Evolutionary conservation across 345 rosid species (phyloP), one percentile per base, ranked within the genome.

Genomic region (Citrus inodora): DNA sequence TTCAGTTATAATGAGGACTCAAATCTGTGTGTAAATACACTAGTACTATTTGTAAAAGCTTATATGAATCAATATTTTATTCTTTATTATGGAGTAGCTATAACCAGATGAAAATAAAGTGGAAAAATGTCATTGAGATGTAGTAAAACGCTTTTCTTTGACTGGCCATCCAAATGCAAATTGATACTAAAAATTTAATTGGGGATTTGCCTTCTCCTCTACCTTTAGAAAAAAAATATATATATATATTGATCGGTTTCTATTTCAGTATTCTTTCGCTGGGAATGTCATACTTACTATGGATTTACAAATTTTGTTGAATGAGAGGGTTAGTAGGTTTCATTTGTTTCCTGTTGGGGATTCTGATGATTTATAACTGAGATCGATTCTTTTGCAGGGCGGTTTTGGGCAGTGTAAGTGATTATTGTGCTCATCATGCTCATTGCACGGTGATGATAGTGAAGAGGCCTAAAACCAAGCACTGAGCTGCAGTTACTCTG

Each of bases 341-440:
- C 40, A 42, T 71, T 25, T 17, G 60, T 51, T 6, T 53, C 21
- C 13, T 48, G 6, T 30, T 28, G 17, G 16, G 13, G 69, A 8
- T 25, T 40, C 10, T 13, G 32, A 5, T 21, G 28, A 48, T 30
- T 22, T 22, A 42, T 63, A 64, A 64, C 48, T 42, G 0, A 17
- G 61, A 7, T 30, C 33, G 14, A 63, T 67, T 30, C 6, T 65
- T 27, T 58, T 80, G 76, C 92, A 96, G 99, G 97, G 95, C 97
- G 61, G 93, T 53, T 53, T 53, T 94, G 37, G 99, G 98, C n/a
- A 96, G 99, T 42, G 97, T 92, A 75, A 96, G 98, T 70, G 99
- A 96, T 80, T 94, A 96, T 78, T 94, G 97, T 72, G 84, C 97
- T 79, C 99, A 96, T 80, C 99, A 96, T 82, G 99, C 97, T 82